Percentiles rank a stretch among this genome's conserved stretches.
These are phyloP conservation scores for Aegilops speltoides DNA, from an alignment of 176 grass and related monocot species.

Conservation along the genomic window DNA sequence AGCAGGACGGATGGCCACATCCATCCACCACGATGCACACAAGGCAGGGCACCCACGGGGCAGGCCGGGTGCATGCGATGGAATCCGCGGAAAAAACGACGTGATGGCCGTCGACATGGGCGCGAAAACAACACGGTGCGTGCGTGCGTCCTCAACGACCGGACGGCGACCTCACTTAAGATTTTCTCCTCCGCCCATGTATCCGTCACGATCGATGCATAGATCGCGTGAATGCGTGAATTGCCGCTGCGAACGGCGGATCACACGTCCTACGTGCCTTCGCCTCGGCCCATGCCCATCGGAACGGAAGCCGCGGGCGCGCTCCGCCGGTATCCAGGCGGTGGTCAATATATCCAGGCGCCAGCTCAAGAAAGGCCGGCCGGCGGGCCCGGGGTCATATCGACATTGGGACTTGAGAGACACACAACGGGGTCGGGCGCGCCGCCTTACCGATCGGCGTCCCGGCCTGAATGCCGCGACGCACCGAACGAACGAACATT, in stretches of 20 bases:
- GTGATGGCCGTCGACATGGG: not conserved
- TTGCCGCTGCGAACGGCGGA: too few species aligned
- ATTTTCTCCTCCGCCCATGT: not conserved
- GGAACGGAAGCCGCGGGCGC: not conserved
- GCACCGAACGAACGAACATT: not conserved
- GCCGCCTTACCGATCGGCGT: too few species aligned
- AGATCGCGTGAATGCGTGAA: too few species aligned
- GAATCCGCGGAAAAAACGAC: slow-evolving; percentile 5
- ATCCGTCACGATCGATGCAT: too few species aligned
- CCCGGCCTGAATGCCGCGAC: not conserved
- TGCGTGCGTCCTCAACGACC: not conserved
- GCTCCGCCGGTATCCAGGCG: not conserved
- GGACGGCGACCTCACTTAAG: not conserved
- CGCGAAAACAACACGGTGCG: not conserved
- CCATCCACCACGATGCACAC: not conserved
- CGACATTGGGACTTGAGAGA: too few species aligned
- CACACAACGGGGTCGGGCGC: too few species aligned
- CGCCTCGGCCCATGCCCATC: not conserved
- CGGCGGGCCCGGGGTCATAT: too few species aligned
- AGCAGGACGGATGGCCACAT: not conserved
- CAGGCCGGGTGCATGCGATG: too few species aligned
- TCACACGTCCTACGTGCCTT: not conserved
- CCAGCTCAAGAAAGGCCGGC: too few species aligned
- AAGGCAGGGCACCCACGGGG: not conserved
- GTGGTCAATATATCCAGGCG: too few species aligned